Evolutionary conservation across 2,329 filamentous ascomycete genomes (phyloP), one percentile per base, ranked within the genome.

Genomic region (Pyricularia sp.): DNA sequence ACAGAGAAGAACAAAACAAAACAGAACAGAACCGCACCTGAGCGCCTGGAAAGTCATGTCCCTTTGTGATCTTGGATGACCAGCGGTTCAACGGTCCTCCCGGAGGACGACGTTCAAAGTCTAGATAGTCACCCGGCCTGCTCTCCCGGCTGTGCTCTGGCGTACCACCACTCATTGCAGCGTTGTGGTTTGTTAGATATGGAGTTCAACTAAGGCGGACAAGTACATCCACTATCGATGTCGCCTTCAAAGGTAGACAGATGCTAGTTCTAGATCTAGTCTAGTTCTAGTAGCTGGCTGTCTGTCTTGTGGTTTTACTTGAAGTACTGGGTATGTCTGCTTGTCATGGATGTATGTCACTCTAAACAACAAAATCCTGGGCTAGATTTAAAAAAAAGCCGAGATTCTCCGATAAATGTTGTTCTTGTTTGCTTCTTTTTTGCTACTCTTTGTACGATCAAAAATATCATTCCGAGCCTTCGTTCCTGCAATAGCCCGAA

Each of bases 31-130:
- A 25, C 25, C 78, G 70, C 78, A 92, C 92, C 86, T 97, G 92
- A 65, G 94, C 93, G 31, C 92, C 94, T 0, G 94, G 94, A 75
- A 92, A 97, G 79, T 97, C 93, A 88, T 97, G 92, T 69, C 86
- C 91, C 69, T 86, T 88, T 12, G 94, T 98, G 70, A 97, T 81
- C 64, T 87, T 89, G 23, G 92, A 88, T 4, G 93, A 97, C 86
- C 92, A 97, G 70, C 91, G 88, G 80, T 98, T 98, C 72, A 98
- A 82, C 25, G 81, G 75, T 2, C 82, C 84, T 17, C 84, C 84
- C 0, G 85, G 78, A 2, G 85, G 83, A 7, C 87, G 78, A 68
- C 77, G 78, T 63, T 81, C 78, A 76, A 86, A 87, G 69, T 83
- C 82, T 73, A 86, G 80, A 74, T 86, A 88, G 71, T 86, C 85